phyloP scores from a whole-genome alignment of 140 eudicot genomes.

The Anethum foeniculum region DNA sequence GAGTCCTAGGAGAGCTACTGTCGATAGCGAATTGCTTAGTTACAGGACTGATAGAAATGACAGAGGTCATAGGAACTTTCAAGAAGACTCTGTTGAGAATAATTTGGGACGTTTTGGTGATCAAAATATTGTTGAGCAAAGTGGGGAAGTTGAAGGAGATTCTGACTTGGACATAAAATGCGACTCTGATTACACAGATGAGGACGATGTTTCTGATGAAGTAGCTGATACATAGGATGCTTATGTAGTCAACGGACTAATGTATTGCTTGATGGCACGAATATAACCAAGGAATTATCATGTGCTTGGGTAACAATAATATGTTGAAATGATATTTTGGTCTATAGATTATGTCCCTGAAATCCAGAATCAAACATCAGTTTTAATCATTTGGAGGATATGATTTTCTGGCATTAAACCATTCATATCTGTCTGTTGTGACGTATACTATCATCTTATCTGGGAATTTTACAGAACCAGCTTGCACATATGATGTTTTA shows the following conservation, averaged over 20 bases:
- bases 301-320: not conserved
- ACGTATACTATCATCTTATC: too few relatives aligned
- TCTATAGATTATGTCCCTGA: too few relatives aligned
- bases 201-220: conserved; percentile 24
- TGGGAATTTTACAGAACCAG: too few relatives aligned
- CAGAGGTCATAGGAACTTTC: conserved; percentile 16
- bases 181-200: conserved; percentile 28
- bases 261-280: not conserved
- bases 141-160: conserved; percentile 17
- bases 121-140: conserved; percentile 17
- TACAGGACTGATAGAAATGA: conserved; percentile 33
- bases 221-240: conserved; percentile 8
- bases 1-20: conserved; percentile 58
- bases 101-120: conserved; percentile 14
- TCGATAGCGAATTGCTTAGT: conserved; percentile 43
- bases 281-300: not conserved
- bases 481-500: too few relatives aligned
- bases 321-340: too few relatives aligned
- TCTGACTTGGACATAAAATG: conserved; percentile 25
- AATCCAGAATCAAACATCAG: too few relatives aligned
- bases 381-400: too few relatives aligned
- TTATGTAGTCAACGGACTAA: not conserved
- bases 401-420: too few relatives aligned
- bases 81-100: conserved; percentile 18
- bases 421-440: too few relatives aligned